A percentile compares a stretch with the other conserved stretches of the same genome.
These are phyloP conservation scores for Amoebophrya sp. DNA, from an alignment of 169 alveolate genomes.

Conservation along the genomic window DNA sequence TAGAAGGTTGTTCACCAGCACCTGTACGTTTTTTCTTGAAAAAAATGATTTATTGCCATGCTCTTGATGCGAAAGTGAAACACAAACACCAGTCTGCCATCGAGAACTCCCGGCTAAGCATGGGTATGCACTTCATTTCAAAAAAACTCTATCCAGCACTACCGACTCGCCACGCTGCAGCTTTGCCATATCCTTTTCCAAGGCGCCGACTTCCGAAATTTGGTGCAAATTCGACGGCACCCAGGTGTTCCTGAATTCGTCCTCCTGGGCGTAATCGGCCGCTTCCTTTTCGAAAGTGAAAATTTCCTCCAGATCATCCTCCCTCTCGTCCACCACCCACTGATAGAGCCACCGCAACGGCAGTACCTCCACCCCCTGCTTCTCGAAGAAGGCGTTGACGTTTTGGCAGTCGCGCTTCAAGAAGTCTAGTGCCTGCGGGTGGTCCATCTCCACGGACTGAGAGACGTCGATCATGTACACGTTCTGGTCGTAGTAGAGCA, in stretches of 20 bases:
- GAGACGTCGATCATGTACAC: conserved; percentile 94
- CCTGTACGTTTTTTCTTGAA: too few species aligned
- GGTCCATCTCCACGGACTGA: conserved; percentile 95
- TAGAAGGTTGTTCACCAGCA: not conserved
- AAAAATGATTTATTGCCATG: too few species aligned
- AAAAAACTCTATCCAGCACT: too few species aligned
- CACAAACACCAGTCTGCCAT: too few species aligned
- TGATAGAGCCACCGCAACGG: not conserved
- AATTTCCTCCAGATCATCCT: too few species aligned
- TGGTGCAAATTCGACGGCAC: not conserved
- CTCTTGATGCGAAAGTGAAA: too few species aligned
- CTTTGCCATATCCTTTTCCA: not conserved
- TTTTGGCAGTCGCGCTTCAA: conserved; percentile 94
- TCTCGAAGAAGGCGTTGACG: conserved; percentile 84
- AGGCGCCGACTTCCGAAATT: not conserved
- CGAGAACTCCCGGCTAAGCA: too few species aligned
- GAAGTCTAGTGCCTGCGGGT: conserved; percentile 93
- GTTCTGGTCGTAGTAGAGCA: conserved; percentile 71
- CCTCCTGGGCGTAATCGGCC: not conserved
- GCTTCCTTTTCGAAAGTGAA: not conserved
- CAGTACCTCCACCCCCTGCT: conserved; percentile 35
- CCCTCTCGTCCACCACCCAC: not conserved
- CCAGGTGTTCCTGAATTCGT: not conserved
- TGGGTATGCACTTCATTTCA: too few species aligned
- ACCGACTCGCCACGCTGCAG: not conserved